A percentile compares a stretch with the other conserved stretches of the same genome.
These are phyloP conservation scores for Solanum medicagineum DNA, from an alignment of 257 asterid species.

Conservation along the genomic window DNA sequence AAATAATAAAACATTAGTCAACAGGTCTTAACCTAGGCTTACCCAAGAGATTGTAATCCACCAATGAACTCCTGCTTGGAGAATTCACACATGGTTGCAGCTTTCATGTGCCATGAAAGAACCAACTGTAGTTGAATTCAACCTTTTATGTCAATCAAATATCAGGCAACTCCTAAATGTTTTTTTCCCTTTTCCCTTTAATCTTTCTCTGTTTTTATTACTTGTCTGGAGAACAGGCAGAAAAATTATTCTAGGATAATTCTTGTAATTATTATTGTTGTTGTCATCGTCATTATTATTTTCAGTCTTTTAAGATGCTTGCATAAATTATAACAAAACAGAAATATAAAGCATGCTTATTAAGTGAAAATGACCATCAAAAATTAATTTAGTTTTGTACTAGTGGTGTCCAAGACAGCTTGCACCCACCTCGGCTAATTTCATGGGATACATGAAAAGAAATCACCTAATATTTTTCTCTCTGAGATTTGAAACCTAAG, in stretches of 20 bases:
- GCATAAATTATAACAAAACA: neutral
- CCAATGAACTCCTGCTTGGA: conserved; percentile 82
- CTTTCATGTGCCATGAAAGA: conserved; percentile 79
- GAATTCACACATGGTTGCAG: conserved; percentile 98
- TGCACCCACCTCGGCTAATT: no score
- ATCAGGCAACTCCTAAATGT: neutral
- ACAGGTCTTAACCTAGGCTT: conserved; percentile 10
- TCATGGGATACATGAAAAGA: neutral
- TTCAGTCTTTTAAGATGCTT: neutral
- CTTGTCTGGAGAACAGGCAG: neutral
- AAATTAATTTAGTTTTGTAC: neutral
- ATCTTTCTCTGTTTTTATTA: neutral
- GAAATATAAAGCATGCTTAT: neutral
- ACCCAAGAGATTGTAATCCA: conserved; percentile 95
- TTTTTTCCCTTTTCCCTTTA: neutral
- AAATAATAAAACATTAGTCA: neutral
- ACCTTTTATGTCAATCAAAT: neutral
- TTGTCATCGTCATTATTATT: neutral
- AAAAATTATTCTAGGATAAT: neutral
- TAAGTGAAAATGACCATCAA: neutral
- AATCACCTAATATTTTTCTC: neutral
- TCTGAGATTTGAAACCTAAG: neutral
- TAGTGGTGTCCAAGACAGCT: neutral
- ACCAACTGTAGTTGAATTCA: conserved; percentile 29
- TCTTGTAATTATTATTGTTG: neutral